Base-by-base conservation (phyloP, 2,329 filamentous ascomycete genomes). In the Colletotrichum trifolii region DNA sequence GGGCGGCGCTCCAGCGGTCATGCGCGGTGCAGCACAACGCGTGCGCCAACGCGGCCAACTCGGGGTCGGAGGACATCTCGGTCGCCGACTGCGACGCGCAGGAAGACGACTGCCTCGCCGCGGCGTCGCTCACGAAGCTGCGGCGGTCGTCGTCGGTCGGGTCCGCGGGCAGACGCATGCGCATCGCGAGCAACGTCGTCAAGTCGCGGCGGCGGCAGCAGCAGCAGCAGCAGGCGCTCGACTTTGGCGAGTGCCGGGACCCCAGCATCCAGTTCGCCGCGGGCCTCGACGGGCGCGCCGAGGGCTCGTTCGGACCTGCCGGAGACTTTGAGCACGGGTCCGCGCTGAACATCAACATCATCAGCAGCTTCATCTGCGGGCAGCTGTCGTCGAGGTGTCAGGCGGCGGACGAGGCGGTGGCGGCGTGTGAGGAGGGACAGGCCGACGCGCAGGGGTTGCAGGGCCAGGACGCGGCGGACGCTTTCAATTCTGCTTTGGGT, bases 21-120 rank as follows among this genome's bases (percentile, higher is more conserved):
- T 85, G 82, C 72, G 79, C 81, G 57, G 77, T 84, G 34, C 82
- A 84, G 74, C 79, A 84, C 76, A 84, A 85, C 73, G 77, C 79
- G 11, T 84, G 82, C 74, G 77, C 81, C 65, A 79, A 82, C 70
- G 82, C 81, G 9, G 82, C 79, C 71, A 84, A 84, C 78, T 72
- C 76, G 12, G 82, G 82, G 38, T 66, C 74, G 61, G 69, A 76
- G 58, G 66, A 68, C 54, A 74, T 78, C 71, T 74, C 72, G 62
- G 74, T 77, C 12, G 66, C 70, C 48, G 80, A 82, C 75, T 83
- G 80, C 73, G 78, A 79, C 52, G 70, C 75, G 10, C 81, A 83
- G 73, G 75, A 82, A 71, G 48, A 75, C 53, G 67, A 72, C 42
- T 83, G 82, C 74, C 71, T 73, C 64, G 69, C 72, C 48, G 64